Evolutionary conservation across 2,329 filamentous ascomycete species (phyloP), one percentile per base, ranked within the genome.

Genomic region (Penicillium sumatraense): DNA sequence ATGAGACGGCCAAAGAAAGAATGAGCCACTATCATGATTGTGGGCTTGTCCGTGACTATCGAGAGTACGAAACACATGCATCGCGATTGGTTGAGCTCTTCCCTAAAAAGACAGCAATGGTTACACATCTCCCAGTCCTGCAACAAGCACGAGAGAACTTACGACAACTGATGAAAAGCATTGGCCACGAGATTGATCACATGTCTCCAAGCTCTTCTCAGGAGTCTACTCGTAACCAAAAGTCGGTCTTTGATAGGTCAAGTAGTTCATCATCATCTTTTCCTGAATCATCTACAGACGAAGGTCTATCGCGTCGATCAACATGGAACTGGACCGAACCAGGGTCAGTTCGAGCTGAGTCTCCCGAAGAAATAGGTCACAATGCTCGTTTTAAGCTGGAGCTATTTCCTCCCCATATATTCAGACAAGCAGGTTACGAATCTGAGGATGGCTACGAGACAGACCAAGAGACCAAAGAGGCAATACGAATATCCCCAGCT

Each of bases 51-150:
- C 75, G 75, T 18, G 78, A 81, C 53, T 78, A 78, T 59, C 72
- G 77, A 24, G 78, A 80, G 53, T 81, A 79, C 57, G 72, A 79
- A 51, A 78, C 75, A 1, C 78, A 81, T 52, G 76, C 72, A 4
- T 73, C 73, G 10, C 65, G 70, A 11, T 60, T 81, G 13, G 65
- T 69, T 53, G 71, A 72, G 29, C 70, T 76, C 47, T 78, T 73
- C 47, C 71, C 74, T 14, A 72, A 73, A 52, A 72, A 66, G 14
- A 57, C 71, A 14, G 49, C 62, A 14, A 66, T 65, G 7, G 62
- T 44, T 7, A 18, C 51, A 13, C 56, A 63, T 44, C 54, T 57
- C 3, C 36, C 44, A 6, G 49, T 60, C 3, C 42, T 80, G 31
- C 69, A 69, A 9, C 66, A 73, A 26, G 68, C 75, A 13, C 70